Evolutionary conservation across 257 asterid genomes (phyloP).

Genomic region (Solanum appendiculatum): DNA sequence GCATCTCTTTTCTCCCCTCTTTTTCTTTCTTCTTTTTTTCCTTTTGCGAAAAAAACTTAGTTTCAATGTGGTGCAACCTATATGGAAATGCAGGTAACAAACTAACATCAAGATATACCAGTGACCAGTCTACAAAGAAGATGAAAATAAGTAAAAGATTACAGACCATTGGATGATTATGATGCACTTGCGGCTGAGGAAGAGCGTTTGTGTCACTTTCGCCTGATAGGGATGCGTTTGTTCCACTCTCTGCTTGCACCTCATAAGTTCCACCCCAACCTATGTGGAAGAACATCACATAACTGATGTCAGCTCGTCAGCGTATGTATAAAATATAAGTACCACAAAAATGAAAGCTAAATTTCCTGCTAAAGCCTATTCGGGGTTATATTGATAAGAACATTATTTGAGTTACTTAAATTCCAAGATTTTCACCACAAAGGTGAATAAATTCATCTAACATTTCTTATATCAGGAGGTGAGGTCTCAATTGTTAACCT

Average conservation of each 20-base stretch:
- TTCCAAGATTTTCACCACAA: not conserved
- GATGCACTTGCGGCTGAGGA: not conserved
- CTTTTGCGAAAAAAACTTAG: not conserved
- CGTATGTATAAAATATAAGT: not conserved
- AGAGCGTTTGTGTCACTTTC: not conserved
- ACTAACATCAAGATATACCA: not conserved
- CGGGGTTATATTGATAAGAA: not conserved
- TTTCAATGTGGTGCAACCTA: not conserved
- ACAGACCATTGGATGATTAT: not conserved
- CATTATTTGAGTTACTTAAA: not conserved
- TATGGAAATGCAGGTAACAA: not conserved
- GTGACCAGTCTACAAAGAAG: not conserved
- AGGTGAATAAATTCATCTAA: not conserved
- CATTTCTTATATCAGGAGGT: not conserved
- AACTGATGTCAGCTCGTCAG: not conserved
- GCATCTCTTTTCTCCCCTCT: not conserved
- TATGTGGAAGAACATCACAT: not conserved
- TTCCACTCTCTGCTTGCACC: not conserved
- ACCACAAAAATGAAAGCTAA: not conserved
- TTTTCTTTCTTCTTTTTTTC: not conserved
- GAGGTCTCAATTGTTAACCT: not conserved
- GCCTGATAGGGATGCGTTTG: not conserved
- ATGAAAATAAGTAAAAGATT: not conserved
- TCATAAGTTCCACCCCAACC: not conserved
- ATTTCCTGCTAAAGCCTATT: not conserved